Conservation (phyloP, 495 filamentous ascomycete genomes). For the Cladorrhinum samala region DNA sequence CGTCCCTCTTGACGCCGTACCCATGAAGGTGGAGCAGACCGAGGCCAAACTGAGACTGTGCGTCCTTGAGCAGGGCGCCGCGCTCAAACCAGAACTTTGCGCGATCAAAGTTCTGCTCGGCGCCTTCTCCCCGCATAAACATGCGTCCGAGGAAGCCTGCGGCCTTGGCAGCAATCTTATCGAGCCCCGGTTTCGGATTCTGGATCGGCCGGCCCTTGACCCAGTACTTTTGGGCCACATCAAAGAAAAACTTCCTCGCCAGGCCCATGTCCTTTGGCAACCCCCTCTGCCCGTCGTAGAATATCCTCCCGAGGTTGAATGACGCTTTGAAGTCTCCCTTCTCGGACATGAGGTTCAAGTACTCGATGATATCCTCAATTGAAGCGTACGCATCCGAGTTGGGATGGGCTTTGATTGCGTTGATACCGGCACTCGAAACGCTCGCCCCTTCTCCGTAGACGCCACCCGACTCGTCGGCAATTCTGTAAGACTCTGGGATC, state of each 20-base stretch:
- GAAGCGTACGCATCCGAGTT: conserved; percentile 72
- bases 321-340: conserved; percentile 92
- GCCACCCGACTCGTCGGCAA: conserved; percentile 85
- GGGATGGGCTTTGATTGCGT: conserved; percentile 63
- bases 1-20: conserved; percentile 69
- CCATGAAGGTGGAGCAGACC: conserved; percentile 86
- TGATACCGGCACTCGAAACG: conserved; percentile 80
- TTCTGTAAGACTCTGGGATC: conserved; percentile 64
- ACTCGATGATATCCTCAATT: conserved; percentile 91
- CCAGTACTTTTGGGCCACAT: conserved; percentile 84
- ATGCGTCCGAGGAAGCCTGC: conserved; percentile 90
- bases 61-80: conserved; percentile 71
- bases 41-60: conserved; percentile 77
- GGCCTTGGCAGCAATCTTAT: conserved; percentile 80
- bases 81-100: conserved; percentile 84
- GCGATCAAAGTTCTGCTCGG: conserved; percentile 67
- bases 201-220: conserved; percentile 47
- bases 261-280: conserved; percentile 65
- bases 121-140: conserved; percentile 88
- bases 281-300: conserved; percentile 81
- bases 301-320: conserved; percentile 77
- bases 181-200: conserved; percentile 50
- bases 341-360: conserved; percentile 84
- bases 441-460: conserved; percentile 95
- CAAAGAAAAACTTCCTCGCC: conserved; percentile 77